Percentiles rank a stretch among this genome's conserved stretches.
Evolutionary conservation across 805 yeast genomes (phyloP).

Genomic region (Ogataea parapolymorpha): DNA sequence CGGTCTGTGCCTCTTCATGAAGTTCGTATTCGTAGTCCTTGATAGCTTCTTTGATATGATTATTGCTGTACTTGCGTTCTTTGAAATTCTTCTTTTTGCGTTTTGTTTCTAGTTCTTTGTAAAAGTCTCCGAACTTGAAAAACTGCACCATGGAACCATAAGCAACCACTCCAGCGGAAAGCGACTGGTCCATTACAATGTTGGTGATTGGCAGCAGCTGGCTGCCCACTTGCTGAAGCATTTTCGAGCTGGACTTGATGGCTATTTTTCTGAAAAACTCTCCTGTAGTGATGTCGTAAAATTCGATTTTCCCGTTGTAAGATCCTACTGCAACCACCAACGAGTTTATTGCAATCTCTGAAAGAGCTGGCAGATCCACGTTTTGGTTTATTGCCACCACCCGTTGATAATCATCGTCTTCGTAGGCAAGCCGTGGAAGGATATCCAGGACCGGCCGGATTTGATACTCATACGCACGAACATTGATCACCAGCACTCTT

Average conservation of each 20-base stretch:
- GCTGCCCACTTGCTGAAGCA: conserved; percentile 14
- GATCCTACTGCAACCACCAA: conserved; percentile 38
- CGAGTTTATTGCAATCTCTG: conserved; percentile 29
- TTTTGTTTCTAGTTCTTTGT: conserved; percentile 17
- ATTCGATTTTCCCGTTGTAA: conserved; percentile 39
- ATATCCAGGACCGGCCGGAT: conserved; percentile 20
- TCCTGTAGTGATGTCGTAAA: conserved; percentile 44
- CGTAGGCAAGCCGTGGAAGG: conserved; percentile 21
- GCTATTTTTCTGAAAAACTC: conserved; percentile 33
- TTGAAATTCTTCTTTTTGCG: conserved; percentile 17
- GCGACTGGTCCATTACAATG: conserved; percentile 22
- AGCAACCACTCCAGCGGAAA: conserved; percentile 36
- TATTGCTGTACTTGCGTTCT: conserved; percentile 29
- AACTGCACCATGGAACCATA: conserved; percentile 43
- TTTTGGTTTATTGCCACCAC: conserved; percentile 10
- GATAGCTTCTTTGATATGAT: conserved; percentile 34
- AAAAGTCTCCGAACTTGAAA: conserved; percentile 44
- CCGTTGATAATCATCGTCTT: conserved; percentile 21
- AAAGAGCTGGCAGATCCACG: conserved; percentile 28
- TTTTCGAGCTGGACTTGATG: conserved; percentile 19
- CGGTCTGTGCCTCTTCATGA: conserved; percentile 23
- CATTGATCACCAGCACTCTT: conserved; percentile 40
- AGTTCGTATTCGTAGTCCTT: conserved; percentile 28
- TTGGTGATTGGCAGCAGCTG: conserved; percentile 19
- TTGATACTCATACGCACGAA: conserved; percentile 31